Evolutionary conservation across 345 rosid genomes (phyloP), one percentile per base, ranked within the genome.

Genomic region (Acer yangbiense): DNA sequence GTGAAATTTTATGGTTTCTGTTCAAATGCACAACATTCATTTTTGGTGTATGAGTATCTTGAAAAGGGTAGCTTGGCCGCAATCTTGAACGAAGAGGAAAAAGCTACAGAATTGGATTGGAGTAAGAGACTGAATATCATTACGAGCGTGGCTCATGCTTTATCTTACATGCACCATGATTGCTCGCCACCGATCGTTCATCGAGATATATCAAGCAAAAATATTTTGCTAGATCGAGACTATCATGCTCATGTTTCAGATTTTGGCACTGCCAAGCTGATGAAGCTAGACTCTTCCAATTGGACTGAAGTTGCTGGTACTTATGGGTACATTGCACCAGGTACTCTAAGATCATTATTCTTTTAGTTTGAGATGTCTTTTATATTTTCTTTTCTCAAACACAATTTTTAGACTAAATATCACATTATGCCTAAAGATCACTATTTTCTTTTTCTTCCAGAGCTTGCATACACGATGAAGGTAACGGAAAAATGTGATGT

Each of bases 21-120:
- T 52, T 86, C 79, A 0, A 65, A 76, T 20, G 4, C 68, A 0
- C 2, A 65, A 1, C 83, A 81, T 77, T 68, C 82, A 0, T 81
- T 84, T 74, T 17, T 88, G 25, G 87, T 85, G 4, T 86, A 77
- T 68, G 86, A 88, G 83, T 85, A 29, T 54, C 44, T 84, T 0
- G 72, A 78, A 32, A 58, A 43, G 20, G 89, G 91, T 0, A 77
- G 83, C 76, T 55, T 86, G 65, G 65, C 32, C 2, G 14, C 54
- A n/a, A 58, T 74, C 3, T 11, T 84, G 65, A 41, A 52, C 1
- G 18, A 2, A 7, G 44, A 81, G 0, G 77, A 79, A 16, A 65
- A 29, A 6, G 80, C 87, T 0, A 29, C 0, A 52, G 64, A 52
- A 4, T 44, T 86, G 23, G 83, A 69, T 7, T 88, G 83, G 91